Conservation (phyloP, 2,329 filamentous ascomycete genomes). For the Cladosporium sp. region DNA sequence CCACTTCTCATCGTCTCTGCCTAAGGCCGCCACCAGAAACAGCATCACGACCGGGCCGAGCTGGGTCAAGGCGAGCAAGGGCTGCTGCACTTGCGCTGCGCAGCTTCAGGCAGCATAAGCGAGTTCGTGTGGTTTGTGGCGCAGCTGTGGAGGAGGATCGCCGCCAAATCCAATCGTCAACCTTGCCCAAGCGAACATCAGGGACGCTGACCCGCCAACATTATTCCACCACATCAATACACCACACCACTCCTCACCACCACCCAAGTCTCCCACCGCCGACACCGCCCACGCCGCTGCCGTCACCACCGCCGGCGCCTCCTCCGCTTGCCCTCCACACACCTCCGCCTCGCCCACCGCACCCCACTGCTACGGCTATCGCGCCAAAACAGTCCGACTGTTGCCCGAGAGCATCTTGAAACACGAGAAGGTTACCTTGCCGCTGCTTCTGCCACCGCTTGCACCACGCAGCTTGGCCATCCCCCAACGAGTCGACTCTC, state of each 20-base stretch:
- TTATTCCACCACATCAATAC: constrained; percentile 4
- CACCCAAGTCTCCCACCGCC: neutral
- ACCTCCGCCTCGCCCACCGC: constrained; percentile 5
- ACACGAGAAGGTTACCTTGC: constrained; percentile 5
- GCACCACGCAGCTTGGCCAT: neutral
- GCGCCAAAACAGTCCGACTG: constrained; percentile 14
- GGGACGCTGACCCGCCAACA: constrained; percentile 6
- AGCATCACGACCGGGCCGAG: neutral
- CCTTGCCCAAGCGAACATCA: constrained; percentile 8
- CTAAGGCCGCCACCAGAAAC: neutral
- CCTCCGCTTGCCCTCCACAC: constrained; percentile 22
- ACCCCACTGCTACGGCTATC: constrained; percentile 7
- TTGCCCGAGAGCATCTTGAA: constrained; percentile 17
- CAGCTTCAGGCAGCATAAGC: neutral
- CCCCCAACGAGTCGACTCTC: neutral
- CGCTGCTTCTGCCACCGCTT: constrained; percentile 5
- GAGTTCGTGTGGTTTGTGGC: constrained; percentile 5
- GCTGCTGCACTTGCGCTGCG: neutral
- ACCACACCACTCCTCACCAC: neutral
- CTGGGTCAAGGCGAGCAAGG: neutral
- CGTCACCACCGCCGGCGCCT: neutral
- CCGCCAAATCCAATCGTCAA: constrained; percentile 3
- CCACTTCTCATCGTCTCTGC: neutral
- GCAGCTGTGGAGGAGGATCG: constrained; percentile 10
- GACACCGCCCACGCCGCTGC: neutral